Evolutionary conservation across 2,329 filamentous ascomycete species (phyloP).

Genomic region (Penicillium sp.): DNA sequence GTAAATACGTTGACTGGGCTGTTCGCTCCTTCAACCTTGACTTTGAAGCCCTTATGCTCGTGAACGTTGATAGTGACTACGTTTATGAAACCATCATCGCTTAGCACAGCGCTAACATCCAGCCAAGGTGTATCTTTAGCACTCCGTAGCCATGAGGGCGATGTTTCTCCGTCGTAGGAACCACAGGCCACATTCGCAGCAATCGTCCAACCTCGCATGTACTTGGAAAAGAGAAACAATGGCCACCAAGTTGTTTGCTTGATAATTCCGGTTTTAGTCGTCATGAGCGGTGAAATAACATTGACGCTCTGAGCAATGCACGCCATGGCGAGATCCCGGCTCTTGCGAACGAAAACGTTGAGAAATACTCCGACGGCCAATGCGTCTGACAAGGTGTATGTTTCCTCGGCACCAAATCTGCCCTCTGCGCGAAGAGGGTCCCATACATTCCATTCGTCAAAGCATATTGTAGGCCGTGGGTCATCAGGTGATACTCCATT

Average conservation of each 20-base stretch:
- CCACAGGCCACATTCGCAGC: slow-evolving; percentile 61
- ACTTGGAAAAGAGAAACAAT: slow-evolving; percentile 63
- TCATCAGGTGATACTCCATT: slow-evolving; percentile 54
- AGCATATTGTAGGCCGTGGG: slow-evolving; percentile 68
- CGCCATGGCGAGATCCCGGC: slow-evolving; percentile 68
- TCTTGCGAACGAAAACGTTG: slow-evolving; percentile 72
- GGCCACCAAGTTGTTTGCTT: slow-evolving; percentile 76
- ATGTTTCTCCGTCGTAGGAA: slow-evolving; percentile 58
- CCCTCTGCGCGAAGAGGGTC: slow-evolving; percentile 68
- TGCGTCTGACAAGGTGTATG: slow-evolving; percentile 70
- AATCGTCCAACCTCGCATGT: slow-evolving; percentile 70
- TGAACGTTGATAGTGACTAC: slow-evolving; percentile 71
- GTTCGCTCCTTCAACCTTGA: slow-evolving; percentile 55
- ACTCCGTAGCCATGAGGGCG: slow-evolving; percentile 34
- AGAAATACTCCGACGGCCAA: slow-evolving; percentile 72
- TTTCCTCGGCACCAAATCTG: slow-evolving; percentile 67
- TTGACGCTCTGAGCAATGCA: slow-evolving; percentile 76
- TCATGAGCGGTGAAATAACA: slow-evolving; percentile 74
- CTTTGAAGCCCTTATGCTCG: slow-evolving; percentile 57
- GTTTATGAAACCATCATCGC: slow-evolving; percentile 57
- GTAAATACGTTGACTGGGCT: slow-evolving; percentile 58
- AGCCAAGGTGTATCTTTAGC: slow-evolving; percentile 63
- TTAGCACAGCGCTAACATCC: slow-evolving; percentile 38
- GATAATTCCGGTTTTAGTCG: slow-evolving; percentile 57
- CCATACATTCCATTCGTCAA: slow-evolving; percentile 86